Percentiles rank a stretch among this genome's conserved stretches.
Evolutionary conservation across 108 stramenopile species (phyloP).

Genomic region (Cyclostephanos invisitatus): DNA sequence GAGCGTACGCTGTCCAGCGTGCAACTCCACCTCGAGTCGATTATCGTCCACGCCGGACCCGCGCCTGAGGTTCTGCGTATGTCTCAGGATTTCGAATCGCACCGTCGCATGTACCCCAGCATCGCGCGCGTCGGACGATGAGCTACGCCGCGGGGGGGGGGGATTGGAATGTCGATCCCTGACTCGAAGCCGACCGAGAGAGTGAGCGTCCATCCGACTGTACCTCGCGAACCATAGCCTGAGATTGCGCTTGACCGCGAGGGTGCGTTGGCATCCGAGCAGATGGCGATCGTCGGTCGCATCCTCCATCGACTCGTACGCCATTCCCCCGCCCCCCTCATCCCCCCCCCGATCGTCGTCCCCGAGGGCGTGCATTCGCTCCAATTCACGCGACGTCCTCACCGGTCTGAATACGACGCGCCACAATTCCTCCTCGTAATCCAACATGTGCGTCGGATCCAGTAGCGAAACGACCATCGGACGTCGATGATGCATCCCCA

Average conservation of each 20-base stretch:
- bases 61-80: constrained; percentile 49
- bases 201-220: constrained; percentile 56
- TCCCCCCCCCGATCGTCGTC: no score
- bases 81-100: constrained; percentile 65
- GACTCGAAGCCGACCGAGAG: constrained; percentile 58
- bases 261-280: constrained; percentile 48
- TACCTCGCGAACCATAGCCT: constrained; percentile 24
- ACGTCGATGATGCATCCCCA: neutral
- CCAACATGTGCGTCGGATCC: constrained; percentile 49
- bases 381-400: constrained; percentile 55
- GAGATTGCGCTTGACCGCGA: constrained; percentile 48
- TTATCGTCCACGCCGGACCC: constrained; percentile 50
- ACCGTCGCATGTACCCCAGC: constrained; percentile 52
- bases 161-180: constrained; percentile 69
- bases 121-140: no score
- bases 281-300: neutral
- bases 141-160: no score
- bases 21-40: constrained; percentile 74
- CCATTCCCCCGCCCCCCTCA: neutral
- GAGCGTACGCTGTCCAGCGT: constrained; percentile 63
- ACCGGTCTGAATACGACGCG: constrained; percentile 60
- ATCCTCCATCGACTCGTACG: neutral
- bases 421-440: constrained; percentile 77
- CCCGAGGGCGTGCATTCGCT: constrained; percentile 32
- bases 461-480: constrained; percentile 44